Evolutionary conservation across 257 asterid species (phyloP).

Genomic region (Vinca minor): DNA sequence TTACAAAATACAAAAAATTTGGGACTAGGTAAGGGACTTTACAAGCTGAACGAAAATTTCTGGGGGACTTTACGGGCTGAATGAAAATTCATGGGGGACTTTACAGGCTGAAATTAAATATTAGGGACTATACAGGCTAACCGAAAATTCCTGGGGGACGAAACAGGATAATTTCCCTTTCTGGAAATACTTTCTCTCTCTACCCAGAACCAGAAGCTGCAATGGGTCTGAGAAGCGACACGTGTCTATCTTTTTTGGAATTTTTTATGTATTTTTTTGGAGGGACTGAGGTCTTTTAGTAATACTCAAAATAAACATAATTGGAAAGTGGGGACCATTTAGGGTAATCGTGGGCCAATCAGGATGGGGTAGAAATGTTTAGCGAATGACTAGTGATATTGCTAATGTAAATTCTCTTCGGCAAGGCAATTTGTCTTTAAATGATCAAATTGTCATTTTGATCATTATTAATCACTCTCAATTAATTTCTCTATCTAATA

Average conservation of each 20-base stretch:
- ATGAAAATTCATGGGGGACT: too few relatives aligned
- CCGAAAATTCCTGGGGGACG: too few relatives aligned
- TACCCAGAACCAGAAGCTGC: slow-evolving; percentile 7
- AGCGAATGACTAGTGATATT: slow-evolving; percentile 29
- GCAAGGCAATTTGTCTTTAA: slow-evolving; percentile 19
- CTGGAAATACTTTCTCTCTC: neutral
- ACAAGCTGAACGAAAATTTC: too few relatives aligned
- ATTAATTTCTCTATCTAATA: too few relatives aligned
- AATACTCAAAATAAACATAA: slow-evolving; percentile 9
- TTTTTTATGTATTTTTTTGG: slow-evolving; percentile 11
- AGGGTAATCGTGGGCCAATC: slow-evolving; percentile 43
- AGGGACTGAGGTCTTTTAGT: neutral
- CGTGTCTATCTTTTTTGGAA: slow-evolving; percentile 12
- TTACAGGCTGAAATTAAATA: too few relatives aligned
- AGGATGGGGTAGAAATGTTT: slow-evolving; percentile 23
- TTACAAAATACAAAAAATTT: too few relatives aligned
- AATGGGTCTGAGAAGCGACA: slow-evolving; percentile 19
- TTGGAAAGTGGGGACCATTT: slow-evolving; percentile 30
- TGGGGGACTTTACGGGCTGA: too few relatives aligned
- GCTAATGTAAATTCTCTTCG: slow-evolving; percentile 29
- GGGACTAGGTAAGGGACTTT: too few relatives aligned
- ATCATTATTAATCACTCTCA: too few relatives aligned
- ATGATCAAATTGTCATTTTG: slow-evolving; percentile 15
- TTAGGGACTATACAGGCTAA: too few relatives aligned
- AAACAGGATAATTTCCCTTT: too few relatives aligned